phyloP scores from a whole-genome alignment of 208 protist species.

The Leishmania braziliensis region DNA sequence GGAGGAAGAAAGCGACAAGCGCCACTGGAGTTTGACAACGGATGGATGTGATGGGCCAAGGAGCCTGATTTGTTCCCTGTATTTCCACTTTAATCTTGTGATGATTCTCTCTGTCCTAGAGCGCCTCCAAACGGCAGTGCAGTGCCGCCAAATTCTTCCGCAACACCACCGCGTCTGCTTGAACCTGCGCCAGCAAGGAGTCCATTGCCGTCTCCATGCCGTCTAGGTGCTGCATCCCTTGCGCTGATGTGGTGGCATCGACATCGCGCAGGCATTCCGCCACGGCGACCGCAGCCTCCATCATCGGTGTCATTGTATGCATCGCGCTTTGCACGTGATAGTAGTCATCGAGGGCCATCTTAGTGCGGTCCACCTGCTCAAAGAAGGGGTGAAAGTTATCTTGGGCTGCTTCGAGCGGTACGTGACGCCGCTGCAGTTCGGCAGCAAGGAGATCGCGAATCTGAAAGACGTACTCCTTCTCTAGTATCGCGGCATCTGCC shows the following conservation, averaged over 20 bases:
- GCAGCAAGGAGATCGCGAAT: conserved; percentile 14
- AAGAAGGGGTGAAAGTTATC: conserved; percentile 9
- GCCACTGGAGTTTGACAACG: background rate
- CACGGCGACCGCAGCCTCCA: conserved; percentile 19
- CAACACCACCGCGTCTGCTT: background rate
- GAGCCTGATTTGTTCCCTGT: background rate
- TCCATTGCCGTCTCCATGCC: conserved; percentile 1
- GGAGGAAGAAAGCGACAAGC: background rate
- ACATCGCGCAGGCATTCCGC: conserved; percentile 15
- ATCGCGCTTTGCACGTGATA: background rate
- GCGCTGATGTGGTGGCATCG: conserved; percentile 1
- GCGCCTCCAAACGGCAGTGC: background rate
- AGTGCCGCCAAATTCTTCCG: conserved; percentile 1
- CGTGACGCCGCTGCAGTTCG: conserved; percentile 15
- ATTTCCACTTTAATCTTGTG: background rate
- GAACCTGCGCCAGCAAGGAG: background rate
- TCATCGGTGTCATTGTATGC: conserved; percentile 7
- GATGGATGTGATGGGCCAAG: background rate
- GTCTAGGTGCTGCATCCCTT: conserved; percentile 4
- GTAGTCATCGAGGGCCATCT: conserved; percentile 6
- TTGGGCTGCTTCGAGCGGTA: background rate
- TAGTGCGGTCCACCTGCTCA: background rate
- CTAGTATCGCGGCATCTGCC: conserved; percentile 13
- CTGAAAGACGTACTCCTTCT: conserved; percentile 14
- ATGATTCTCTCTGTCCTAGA: background rate